Evolutionary conservation across 768 basidiomycete genomes (phyloP).

Genomic region (Calocybe indica): DNA sequence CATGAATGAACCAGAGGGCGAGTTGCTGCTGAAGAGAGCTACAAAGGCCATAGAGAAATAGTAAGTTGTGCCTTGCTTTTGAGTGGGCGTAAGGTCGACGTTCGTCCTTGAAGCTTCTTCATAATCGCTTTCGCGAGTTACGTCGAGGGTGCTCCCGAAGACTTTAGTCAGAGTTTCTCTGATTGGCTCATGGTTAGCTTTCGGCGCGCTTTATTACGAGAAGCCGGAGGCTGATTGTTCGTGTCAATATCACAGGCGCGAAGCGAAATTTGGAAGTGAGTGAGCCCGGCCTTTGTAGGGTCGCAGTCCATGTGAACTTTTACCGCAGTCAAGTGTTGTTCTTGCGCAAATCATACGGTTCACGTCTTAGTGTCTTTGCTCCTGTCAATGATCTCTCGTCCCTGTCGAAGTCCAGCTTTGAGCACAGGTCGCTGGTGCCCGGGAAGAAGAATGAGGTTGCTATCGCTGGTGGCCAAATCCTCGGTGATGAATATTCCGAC

Average conservation of each 20-base stretch:
- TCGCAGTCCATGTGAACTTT: background rate
- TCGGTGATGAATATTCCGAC: constrained; percentile 94
- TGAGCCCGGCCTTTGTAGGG: constrained; percentile 1
- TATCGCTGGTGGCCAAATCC: constrained; percentile 74
- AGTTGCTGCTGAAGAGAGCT: constrained; percentile 57
- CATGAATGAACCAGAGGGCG: constrained; percentile 58
- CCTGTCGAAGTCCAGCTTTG: constrained; percentile 65
- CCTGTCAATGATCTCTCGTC: constrained; percentile 86
- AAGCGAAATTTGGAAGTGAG: constrained; percentile 92
- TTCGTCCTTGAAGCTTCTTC: constrained; percentile 62
- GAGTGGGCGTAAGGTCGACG: background rate
- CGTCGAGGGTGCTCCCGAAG: constrained; percentile 59
- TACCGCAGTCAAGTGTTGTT: constrained; percentile 72
- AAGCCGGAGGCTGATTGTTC: background rate
- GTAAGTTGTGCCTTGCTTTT: constrained; percentile 35
- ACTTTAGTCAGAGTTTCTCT: constrained; percentile 66
- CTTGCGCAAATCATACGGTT: constrained; percentile 75
- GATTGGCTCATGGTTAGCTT: constrained; percentile 74
- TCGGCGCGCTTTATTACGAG: background rate
- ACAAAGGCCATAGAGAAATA: constrained; percentile 83
- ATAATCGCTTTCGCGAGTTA: constrained; percentile 91
- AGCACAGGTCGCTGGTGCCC: constrained; percentile 48
- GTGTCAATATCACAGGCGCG: constrained; percentile 41
- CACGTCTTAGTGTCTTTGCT: constrained; percentile 82
- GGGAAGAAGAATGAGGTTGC: constrained; percentile 73